phyloP scores from a whole-genome alignment of 495 filamentous ascomycete species.

The Margaritispora aquatica region DNA sequence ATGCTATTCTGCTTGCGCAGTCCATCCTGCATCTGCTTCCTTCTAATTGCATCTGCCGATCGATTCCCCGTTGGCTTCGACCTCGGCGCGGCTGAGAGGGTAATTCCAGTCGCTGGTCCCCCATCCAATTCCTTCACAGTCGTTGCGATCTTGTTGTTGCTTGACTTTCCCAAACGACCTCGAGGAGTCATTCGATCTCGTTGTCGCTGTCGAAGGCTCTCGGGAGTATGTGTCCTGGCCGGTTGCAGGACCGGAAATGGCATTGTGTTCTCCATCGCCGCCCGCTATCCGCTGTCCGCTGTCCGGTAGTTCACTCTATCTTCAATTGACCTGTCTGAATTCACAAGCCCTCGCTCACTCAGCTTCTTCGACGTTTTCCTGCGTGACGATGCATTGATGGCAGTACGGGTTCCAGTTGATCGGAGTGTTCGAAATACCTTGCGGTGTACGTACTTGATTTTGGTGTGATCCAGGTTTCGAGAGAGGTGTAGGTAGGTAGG shows the following conservation, averaged over 20 bases:
- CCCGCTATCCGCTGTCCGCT: neutral
- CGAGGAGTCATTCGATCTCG: conserved; percentile 23
- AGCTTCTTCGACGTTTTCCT: conserved; percentile 9
- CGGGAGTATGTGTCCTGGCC: conserved; percentile 11
- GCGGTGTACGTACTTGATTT: no score
- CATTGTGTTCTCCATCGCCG: conserved; percentile 14
- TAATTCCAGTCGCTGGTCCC: conserved; percentile 6
- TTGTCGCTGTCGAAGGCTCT: conserved; percentile 25
- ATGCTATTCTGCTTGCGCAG: conserved; percentile 23
- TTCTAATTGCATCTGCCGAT: conserved; percentile 11
- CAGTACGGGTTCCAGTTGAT: neutral
- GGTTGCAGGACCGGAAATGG: conserved; percentile 7
- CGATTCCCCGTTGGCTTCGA: conserved; percentile 10
- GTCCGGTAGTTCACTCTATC: neutral
- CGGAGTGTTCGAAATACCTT: neutral
- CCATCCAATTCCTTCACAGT: conserved; percentile 6
- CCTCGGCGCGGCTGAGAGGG: conserved; percentile 15
- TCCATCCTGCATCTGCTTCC: conserved; percentile 20
- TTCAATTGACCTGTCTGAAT: neutral
- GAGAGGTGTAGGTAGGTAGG: no score
- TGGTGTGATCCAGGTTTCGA: no score
- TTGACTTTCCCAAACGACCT: conserved; percentile 15
- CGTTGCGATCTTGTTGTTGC: conserved; percentile 10
- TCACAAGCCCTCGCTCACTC: conserved; percentile 5
- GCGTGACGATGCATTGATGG: conserved; percentile 4